Evolutionary conservation across 768 basidiomycete genomes (phyloP), one percentile per base, ranked within the genome.

Genomic region (Cystobasidium tubakii): DNA sequence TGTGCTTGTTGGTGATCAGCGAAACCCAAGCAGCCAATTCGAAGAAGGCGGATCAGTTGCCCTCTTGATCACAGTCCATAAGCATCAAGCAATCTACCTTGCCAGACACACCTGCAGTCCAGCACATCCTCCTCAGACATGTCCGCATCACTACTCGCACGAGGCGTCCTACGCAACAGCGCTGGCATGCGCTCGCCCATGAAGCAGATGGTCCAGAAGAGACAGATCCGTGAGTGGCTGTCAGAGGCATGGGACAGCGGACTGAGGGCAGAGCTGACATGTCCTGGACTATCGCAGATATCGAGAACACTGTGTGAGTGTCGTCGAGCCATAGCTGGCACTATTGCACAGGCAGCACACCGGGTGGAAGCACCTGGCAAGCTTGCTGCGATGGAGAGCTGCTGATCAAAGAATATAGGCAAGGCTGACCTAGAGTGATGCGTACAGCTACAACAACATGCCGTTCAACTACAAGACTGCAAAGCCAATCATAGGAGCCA

Each of bases 391-490:
- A 50, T 4, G 21, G 4, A 21, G 10, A 3, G n/a, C n/a, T 29
- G 57, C 57, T 27, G 23, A 21, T 29, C 17, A 29, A 21, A 9
- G 33, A 60, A 31, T 6, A 34, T 6, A 13, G n/a, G 21, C 62
- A 63, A 46, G 31, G 36, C 43, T 65, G 36, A 33, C 23, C 57
- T 7, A 62, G 54, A 62, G 9, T 10, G 2, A 12, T 62, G 17
- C 23, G 39, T 39, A 33, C 46, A 46, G 66, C 66, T 50, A 36
- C 27, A 53, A 71, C 50, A 71, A 71, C 69, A 71, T 71, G 69
- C 69, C 69, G 6, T 73, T 73, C 63, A 73, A 53, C 36, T 75
- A 75, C 74, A 57, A 39, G n/a, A 46, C 29, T 31, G 50, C 69
- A 42, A 71, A 72, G 70, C 34, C 69, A 21, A 60, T 25, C n/a